Evolutionary conservation across 2,329 filamentous ascomycete genomes (phyloP), one percentile per base, ranked within the genome.

Genomic region (Aspergillus fischeri): DNA sequence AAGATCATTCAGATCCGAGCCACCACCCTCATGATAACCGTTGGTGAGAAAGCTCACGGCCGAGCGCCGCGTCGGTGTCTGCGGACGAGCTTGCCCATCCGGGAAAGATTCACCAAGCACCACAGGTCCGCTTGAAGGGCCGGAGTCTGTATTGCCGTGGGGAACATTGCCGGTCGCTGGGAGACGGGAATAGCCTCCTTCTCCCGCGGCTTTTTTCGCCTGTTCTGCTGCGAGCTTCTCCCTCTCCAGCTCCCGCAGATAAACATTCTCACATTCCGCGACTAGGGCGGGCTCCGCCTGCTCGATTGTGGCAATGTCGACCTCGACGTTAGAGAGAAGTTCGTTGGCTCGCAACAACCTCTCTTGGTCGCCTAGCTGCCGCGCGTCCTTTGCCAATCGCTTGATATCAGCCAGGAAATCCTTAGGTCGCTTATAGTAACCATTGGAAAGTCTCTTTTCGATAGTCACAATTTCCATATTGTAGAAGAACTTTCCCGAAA

Each of bases 371-470:
- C 89, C 90, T 57, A 87, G 83, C 10, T 86, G 87, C 70, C 87
- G 90, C 10, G 92, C 87, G 75, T 99, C 94, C 71, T 91, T 93
- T 24, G 88, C 88, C 4, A 99, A 78, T 38, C 87, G 85, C 70
- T 88, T 90, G 67, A 97, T 90, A 70, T 99, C 94, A 44, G 87
- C 86, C 52, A 96, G 76, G 70, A 97, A 99, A 70, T 97, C 93
- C 66, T 88, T 88, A 0, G 92, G 91, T 10, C 92, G 86, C 65
- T 92, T 91, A 75, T 99, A 99, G 75, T 91, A 99, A 4, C 94
- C 94, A 71, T 99, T 97, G 4, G 92, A 95, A 35, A 99, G 80
- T n/a, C 94, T 87, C 71, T 96, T 92, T 77, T 99, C 94, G 53
- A 99, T 97, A 1, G 89, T 93, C 3, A 88, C 88, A 10, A 93